These are phyloP conservation scores for Thielaviopsis ethacetica DNA, from an alignment of 2,329 filamentous ascomycete genomes.

Conservation along the genomic window DNA sequence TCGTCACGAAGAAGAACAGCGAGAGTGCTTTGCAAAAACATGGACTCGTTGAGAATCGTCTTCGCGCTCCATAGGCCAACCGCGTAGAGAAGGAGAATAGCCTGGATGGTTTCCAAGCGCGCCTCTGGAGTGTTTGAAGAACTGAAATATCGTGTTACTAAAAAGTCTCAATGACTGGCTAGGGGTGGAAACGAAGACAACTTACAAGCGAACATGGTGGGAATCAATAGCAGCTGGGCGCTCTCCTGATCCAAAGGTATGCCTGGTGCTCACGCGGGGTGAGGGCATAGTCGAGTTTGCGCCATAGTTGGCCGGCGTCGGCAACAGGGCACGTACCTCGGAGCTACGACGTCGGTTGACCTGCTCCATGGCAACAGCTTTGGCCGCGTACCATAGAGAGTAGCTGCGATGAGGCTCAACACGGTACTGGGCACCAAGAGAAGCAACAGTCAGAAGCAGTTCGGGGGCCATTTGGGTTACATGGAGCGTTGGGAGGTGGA, in stretches of 20 bases:
- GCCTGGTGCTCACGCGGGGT: conserved; percentile 38
- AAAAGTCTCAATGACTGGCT: neutral
- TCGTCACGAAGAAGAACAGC: conserved; percentile 43
- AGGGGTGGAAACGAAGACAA: conserved; percentile 1
- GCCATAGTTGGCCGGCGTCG: conserved; percentile 41
- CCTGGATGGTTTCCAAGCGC: conserved; percentile 48
- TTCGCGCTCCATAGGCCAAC: conserved; percentile 46
- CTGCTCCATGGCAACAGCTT: conserved; percentile 40
- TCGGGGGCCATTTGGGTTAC: conserved; percentile 51
- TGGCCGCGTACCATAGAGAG: conserved; percentile 44
- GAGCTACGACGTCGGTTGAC: conserved; percentile 40
- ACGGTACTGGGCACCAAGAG: conserved; percentile 50
- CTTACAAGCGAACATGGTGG: conserved; percentile 43
- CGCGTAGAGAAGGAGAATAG: conserved; percentile 42
- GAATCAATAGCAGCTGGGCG: conserved; percentile 40
- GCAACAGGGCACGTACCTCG: conserved; percentile 38
- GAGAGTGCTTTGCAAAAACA: conserved; percentile 42
- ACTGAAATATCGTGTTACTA: conserved; percentile 18
- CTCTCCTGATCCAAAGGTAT: conserved; percentile 43
- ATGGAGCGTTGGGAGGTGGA: conserved; percentile 51
- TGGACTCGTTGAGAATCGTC: conserved; percentile 40
- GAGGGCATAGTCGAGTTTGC: conserved; percentile 43
- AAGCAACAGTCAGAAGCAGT: conserved; percentile 48
- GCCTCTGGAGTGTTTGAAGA: conserved; percentile 43
- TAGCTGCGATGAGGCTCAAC: conserved; percentile 44